Base-by-base conservation (phyloP, 2,329 filamentous ascomycete genomes). In the Didymella arachidicola region DNA sequence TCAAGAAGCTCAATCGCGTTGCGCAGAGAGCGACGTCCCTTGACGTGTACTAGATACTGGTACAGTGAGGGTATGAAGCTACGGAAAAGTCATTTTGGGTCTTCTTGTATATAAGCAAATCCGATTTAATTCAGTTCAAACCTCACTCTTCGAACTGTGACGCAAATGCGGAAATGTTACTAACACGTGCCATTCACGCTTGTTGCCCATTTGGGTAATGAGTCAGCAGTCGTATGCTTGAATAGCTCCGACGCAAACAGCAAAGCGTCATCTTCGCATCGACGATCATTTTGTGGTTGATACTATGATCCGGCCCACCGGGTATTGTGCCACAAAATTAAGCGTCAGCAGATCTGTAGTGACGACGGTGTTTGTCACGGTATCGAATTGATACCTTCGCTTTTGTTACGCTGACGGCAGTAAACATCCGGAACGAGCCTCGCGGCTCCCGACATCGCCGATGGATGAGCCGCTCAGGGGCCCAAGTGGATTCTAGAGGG, bases 1-100 rank as follows among this genome's bases (percentile, higher is more conserved):
- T 54, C 34, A 54, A 54, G 51, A 59, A 59, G 50, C 41, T 46
- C 19, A 53, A 60, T 30, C 57, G 57, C 6, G 42, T 39, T 14
- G 51, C 57, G 26, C 34, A 55, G 36, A 39, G n/a, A 29, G 52
- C 46, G 7, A 55, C 46, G 29, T 55, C 48, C 18, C 46, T 55
- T 11, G 36, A 48, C 11, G 14, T 18, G 29, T 47, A 52, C 22
- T 55, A 51, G 18, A 27, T 8, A 8, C 10, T 18, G n/a, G 16
- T 41, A n/a, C 2, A n/a, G 26, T 6, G 12, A 34, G 26, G 27
- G n/a, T 14, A 41, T 46, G 32, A 57, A 42, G 7, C 18, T 18
- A n/a, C 34, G 4, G 45, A 29, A 46, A 50, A 19, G 19, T 16
- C 26, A n/a, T 25, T 36, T 32, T 52, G 55, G 30, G 44, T 34